A percentile compares a stretch with the other conserved stretches of the same genome.
Evolutionary conservation across 106 monocot species (phyloP).

Genomic region (Chionographis japonica): DNA sequence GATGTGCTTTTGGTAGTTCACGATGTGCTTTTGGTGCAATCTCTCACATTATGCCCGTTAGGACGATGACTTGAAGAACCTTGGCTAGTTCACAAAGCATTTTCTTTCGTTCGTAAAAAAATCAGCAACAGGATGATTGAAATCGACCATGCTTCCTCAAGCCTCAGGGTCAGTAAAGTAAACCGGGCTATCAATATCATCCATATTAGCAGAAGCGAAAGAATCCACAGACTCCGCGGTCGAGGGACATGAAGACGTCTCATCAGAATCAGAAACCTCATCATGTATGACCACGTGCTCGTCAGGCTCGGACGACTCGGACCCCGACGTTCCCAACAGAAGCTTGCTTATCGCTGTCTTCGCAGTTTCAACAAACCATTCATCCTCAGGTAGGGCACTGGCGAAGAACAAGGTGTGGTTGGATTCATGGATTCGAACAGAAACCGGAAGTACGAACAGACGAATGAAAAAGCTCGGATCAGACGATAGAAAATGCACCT

Average conservation of each 20-base stretch:
- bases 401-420: background rate
- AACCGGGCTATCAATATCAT: slow-evolving; percentile 64
- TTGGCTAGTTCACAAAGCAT: too few species aligned
- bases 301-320: slow-evolving; percentile 52
- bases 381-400: slow-evolving; percentile 91
- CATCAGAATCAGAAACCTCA: slow-evolving; percentile 61
- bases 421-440: background rate
- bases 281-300: slow-evolving; percentile 42
- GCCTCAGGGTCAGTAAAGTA: slow-evolving; percentile 71
- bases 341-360: slow-evolving; percentile 81
- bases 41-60: too few species aligned
- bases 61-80: too few species aligned
- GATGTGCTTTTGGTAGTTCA: too few species aligned
- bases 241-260: slow-evolving; percentile 45
- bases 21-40: too few species aligned
- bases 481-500: slow-evolving; percentile 31
- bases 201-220: slow-evolving; percentile 90
- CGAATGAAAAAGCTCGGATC: background rate
- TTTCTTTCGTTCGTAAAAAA: too few species aligned
- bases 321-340: slow-evolving; percentile 54
- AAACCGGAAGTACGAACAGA: background rate
- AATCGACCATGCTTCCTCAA: slow-evolving; percentile 3
- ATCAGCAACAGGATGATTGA: too few species aligned
- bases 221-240: slow-evolving; percentile 48
- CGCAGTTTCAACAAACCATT: slow-evolving; percentile 90